phyloP scores from a whole-genome alignment of 2,329 filamentous ascomycete species.

The Venturia oleaginea region DNA sequence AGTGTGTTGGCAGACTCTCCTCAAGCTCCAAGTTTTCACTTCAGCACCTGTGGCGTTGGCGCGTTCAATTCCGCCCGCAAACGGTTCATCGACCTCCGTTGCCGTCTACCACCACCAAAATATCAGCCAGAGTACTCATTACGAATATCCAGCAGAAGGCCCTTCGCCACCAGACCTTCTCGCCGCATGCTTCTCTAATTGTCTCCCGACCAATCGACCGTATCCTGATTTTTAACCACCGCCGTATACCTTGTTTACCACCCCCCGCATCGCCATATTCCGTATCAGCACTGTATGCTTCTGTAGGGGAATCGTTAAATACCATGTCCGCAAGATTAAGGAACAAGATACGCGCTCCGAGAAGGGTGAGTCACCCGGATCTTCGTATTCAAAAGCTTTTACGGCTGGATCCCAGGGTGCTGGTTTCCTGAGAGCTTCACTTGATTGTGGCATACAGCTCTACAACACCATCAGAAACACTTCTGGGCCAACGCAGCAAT shows the following conservation, averaged over 20 bases:
- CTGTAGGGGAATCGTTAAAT: neutral
- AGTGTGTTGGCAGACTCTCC: neutral
- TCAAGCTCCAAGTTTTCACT: no score
- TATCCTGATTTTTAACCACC: neutral
- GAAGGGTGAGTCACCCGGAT: conserved; percentile 8
- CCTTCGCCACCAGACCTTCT: neutral
- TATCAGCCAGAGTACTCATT: neutral
- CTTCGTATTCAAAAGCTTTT: neutral
- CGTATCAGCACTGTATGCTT: neutral
- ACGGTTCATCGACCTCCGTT: neutral
- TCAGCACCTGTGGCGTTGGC: neutral
- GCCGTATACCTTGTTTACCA: neutral
- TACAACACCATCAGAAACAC: neutral
- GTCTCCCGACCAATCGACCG: neutral
- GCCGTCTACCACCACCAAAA: neutral
- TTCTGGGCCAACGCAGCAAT: neutral
- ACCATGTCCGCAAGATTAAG: conserved; percentile 3
- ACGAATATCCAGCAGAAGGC: neutral
- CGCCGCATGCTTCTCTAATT: neutral
- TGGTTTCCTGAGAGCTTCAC: neutral
- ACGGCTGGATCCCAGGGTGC: neutral
- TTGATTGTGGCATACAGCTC: neutral
- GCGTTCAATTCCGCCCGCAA: neutral
- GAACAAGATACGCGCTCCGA: conserved; percentile 12
- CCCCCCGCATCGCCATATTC: neutral